A percentile compares a stretch with the other conserved stretches of the same genome.
phyloP scores from a whole-genome alignment of 2,329 filamentous ascomycete species.

The Colletotrichum musae region DNA sequence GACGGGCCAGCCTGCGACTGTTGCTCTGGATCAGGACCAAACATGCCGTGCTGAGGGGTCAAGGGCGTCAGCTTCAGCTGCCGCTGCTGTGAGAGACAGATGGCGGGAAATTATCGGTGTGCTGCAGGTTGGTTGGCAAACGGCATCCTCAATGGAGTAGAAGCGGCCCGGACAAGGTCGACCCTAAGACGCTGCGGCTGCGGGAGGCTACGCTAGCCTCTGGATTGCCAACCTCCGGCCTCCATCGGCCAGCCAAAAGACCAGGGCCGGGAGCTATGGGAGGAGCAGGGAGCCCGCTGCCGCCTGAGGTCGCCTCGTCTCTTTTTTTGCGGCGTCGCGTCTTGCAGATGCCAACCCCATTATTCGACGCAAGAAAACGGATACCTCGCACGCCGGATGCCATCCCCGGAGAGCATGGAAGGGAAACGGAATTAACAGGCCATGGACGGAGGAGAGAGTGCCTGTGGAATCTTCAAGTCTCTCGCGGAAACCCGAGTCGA shows the following conservation, averaged over 20 bases:
- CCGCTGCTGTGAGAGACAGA: constrained; percentile 8
- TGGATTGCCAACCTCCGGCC: constrained; percentile 15
- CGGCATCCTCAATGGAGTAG: constrained; percentile 7
- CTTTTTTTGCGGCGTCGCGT: constrained; percentile 13
- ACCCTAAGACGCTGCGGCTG: constrained; percentile 33
- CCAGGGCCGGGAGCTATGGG: constrained; percentile 13
- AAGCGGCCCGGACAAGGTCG: constrained; percentile 26
- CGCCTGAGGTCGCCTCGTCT: constrained; percentile 10
- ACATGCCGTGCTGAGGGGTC: constrained; percentile 11
- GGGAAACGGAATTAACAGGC: constrained; percentile 6
- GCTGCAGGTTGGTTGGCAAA: constrained; percentile 11
- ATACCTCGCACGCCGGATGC: constrained; percentile 2
- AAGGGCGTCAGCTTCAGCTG: constrained; percentile 6
- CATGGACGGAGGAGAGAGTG: background rate
- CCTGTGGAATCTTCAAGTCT: constrained; percentile 18
- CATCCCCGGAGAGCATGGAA: constrained; percentile 10
- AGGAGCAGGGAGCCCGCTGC: constrained; percentile 7
- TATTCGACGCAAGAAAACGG: constrained; percentile 23
- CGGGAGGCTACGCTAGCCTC: constrained; percentile 20
- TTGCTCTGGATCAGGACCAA: constrained; percentile 15
- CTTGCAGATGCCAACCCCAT: constrained; percentile 32
- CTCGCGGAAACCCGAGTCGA: constrained; percentile 15
- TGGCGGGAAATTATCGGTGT: constrained; percentile 22
- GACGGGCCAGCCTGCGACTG: constrained; percentile 12
- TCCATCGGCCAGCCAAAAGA: background rate